These are phyloP conservation scores for Fusarium phyllophilum DNA, from an alignment of 2,329 filamentous ascomycete species.

Conservation along the genomic window DNA sequence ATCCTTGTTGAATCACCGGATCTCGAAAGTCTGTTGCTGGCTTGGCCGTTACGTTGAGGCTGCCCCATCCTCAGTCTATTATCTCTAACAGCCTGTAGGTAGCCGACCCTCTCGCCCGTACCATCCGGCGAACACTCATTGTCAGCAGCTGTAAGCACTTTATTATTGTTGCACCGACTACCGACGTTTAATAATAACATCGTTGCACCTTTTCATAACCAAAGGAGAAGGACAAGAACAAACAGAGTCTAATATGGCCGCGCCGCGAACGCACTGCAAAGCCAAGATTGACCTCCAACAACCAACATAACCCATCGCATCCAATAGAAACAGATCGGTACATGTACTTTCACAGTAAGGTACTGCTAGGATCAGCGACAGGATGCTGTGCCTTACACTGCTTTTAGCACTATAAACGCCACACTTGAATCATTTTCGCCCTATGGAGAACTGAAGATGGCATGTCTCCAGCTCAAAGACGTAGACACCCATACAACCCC, in stretches of 20 bases:
- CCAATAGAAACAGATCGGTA: background rate
- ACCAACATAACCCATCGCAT: background rate
- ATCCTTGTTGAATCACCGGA: slow-evolving; percentile 32
- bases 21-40: slow-evolving; percentile 1
- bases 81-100: background rate
- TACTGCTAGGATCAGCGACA: background rate
- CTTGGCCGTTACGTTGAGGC: slow-evolving; percentile 33
- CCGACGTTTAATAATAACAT: background rate
- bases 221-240: background rate
- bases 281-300: slow-evolving; percentile 9
- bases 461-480: background rate
- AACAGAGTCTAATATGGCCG: background rate
- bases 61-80: slow-evolving; percentile 4
- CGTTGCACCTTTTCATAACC: background rate
- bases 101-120: background rate
- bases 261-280: background rate
- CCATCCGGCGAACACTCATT: background rate
- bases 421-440: slow-evolving; percentile 34
- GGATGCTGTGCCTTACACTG: slow-evolving; percentile 1
- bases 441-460: background rate
- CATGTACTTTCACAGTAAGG: background rate
- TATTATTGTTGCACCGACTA: slow-evolving; percentile 27
- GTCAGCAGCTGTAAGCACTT: slow-evolving; percentile 30
- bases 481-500: background rate
- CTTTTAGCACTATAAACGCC: slow-evolving; percentile 27